phyloP scores from a whole-genome alignment of 768 basidiomycete species.

The Tulasnella sp. region DNA sequence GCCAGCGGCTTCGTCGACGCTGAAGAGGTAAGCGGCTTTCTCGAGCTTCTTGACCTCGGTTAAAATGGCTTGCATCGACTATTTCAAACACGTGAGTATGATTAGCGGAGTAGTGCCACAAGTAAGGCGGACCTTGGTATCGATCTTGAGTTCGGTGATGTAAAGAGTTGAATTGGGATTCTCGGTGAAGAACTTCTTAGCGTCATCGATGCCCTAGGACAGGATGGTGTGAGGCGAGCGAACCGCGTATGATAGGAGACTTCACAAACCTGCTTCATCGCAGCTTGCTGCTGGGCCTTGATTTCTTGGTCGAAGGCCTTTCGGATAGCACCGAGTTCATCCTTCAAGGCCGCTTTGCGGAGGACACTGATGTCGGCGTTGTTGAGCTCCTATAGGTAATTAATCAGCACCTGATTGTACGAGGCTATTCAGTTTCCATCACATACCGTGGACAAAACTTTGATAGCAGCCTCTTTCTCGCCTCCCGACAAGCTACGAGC shows the following conservation, averaged over 20 bases:
- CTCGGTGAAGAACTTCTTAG: slow-evolving; percentile 68
- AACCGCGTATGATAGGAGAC: not conserved
- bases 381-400: slow-evolving; percentile 62
- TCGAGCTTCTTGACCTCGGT: slow-evolving; percentile 69
- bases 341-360: slow-evolving; percentile 69
- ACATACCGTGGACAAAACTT: slow-evolving; percentile 67
- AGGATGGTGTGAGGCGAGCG: not conserved
- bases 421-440: not conserved
- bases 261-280: slow-evolving; percentile 59
- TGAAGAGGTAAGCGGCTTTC: slow-evolving; percentile 87
- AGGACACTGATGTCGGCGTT: slow-evolving; percentile 85
- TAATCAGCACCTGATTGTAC: not conserved
- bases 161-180: slow-evolving; percentile 64
- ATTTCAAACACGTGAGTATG: not conserved
- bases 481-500: slow-evolving; percentile 57
- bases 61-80: slow-evolving; percentile 71
- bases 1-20: slow-evolving; percentile 53
- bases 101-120: not conserved
- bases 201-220: slow-evolving; percentile 56
- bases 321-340: slow-evolving; percentile 59
- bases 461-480: slow-evolving; percentile 82
- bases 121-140: slow-evolving; percentile 76
- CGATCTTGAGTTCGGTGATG: slow-evolving; percentile 62
- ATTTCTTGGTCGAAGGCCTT: slow-evolving; percentile 78
- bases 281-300: slow-evolving; percentile 71